Conservation (phyloP, 352 stramenopile species). For the Globisporangium acanthophoron region DNA sequence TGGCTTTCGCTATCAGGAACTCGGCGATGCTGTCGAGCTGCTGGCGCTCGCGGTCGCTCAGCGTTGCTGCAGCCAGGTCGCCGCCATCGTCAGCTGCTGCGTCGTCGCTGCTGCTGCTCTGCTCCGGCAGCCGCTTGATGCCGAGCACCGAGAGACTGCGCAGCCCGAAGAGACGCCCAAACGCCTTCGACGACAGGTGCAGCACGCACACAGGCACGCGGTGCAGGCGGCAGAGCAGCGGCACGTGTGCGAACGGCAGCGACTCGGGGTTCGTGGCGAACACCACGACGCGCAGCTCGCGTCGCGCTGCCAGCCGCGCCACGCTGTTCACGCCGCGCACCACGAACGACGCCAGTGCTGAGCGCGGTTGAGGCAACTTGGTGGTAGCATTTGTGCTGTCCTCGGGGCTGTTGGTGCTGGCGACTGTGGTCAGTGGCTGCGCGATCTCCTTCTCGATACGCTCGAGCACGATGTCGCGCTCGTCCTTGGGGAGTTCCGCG, state of each 20-base stretch:
- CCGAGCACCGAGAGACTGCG: conserved; percentile 51
- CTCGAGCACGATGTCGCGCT: conserved; percentile 76
- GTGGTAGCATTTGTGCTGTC: not conserved
- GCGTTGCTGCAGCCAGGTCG: not conserved
- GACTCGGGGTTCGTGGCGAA: conserved; percentile 62
- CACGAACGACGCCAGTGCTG: conserved; percentile 19
- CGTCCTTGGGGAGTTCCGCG: conserved; percentile 57
- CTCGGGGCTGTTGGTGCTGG: not conserved
- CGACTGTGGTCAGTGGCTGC: conserved; percentile 7
- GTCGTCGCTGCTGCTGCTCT: not conserved
- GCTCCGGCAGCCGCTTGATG: conserved; percentile 20
- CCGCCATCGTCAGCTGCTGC: not conserved
- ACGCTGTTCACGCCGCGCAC: conserved; percentile 61
- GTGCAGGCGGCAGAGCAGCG: conserved; percentile 62
- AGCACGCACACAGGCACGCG: conserved; percentile 64
- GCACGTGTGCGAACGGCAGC: conserved; percentile 53
- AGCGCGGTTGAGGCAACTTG: not conserved
- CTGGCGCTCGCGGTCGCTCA: conserved; percentile 25
- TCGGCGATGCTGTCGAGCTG: conserved; percentile 50
- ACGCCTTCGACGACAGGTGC: conserved; percentile 59
- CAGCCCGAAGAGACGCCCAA: conserved; percentile 52
- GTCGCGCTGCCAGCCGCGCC: conserved; percentile 26
- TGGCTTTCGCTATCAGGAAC: conserved; percentile 62
- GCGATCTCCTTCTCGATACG: conserved; percentile 60
- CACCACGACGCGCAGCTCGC: conserved; percentile 53